phyloP scores from a whole-genome alignment of 805 yeast species.

The Schwanniomyces sp. region DNA sequence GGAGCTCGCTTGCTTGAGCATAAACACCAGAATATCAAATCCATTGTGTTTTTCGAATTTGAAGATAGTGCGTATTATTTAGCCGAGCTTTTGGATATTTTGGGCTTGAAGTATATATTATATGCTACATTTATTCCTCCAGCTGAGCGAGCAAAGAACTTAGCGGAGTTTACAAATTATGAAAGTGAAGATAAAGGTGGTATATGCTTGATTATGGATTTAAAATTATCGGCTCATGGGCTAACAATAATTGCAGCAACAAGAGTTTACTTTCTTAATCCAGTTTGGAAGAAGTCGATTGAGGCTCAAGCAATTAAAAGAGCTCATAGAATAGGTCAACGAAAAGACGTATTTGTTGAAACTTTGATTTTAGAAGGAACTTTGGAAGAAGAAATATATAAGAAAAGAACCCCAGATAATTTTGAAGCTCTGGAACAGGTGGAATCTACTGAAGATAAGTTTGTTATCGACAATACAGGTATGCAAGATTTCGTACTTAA shows the following conservation, averaged over 20 bases:
- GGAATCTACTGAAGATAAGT: slow-evolving; percentile 17
- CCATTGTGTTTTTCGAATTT: slow-evolving; percentile 67
- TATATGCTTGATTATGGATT: slow-evolving; percentile 61
- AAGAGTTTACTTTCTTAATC: slow-evolving; percentile 66
- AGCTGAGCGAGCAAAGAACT: slow-evolving; percentile 49
- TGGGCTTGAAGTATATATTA: slow-evolving; percentile 60
- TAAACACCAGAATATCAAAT: slow-evolving; percentile 46
- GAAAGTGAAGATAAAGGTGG: slow-evolving; percentile 40
- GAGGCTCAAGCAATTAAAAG: slow-evolving; percentile 79
- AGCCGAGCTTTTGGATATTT: slow-evolving; percentile 60
- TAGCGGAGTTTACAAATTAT: slow-evolving; percentile 49
- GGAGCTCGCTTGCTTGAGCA: slow-evolving; percentile 55
- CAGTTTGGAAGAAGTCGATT: slow-evolving; percentile 66
- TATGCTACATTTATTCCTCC: slow-evolving; percentile 62
- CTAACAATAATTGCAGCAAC: slow-evolving; percentile 68
- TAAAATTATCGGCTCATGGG: slow-evolving; percentile 68
- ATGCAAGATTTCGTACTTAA: slow-evolving; percentile 56
- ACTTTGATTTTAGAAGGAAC: slow-evolving; percentile 63
- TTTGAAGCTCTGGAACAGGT: slow-evolving; percentile 7
- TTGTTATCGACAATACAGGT: slow-evolving; percentile 58
- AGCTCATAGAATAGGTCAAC: slow-evolving; percentile 76
- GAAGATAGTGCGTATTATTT: slow-evolving; percentile 71
- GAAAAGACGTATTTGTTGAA: slow-evolving; percentile 63
- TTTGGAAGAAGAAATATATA: slow-evolving; percentile 68
- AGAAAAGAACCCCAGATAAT: slow-evolving; percentile 23